phyloP scores from a whole-genome alignment of 495 filamentous ascomycete species.

The Neurospora tetraspora region DNA sequence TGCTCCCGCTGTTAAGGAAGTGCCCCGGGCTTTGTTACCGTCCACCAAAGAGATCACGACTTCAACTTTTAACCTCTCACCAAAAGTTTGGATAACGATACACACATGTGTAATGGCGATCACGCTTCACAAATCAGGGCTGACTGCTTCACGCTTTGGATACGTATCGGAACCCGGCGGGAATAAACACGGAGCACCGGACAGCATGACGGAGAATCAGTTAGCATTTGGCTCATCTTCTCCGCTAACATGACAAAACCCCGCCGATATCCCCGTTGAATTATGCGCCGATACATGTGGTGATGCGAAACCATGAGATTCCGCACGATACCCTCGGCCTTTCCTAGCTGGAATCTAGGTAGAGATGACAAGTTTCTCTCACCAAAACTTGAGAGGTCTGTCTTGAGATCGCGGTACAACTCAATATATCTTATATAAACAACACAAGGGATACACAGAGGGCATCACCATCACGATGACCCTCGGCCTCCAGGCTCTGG shows the following conservation, averaged over 20 bases:
- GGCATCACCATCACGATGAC: neutral
- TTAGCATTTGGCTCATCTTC: neutral
- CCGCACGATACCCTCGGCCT: neutral
- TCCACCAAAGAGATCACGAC: neutral
- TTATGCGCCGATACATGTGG: neutral
- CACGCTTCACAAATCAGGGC: neutral
- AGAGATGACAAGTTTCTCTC: neutral
- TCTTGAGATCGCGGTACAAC: neutral
- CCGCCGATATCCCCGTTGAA: neutral
- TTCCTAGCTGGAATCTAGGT: neutral
- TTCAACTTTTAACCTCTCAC: neutral
- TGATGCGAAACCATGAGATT: neutral
- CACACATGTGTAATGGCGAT: neutral
- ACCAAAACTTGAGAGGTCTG: neutral
- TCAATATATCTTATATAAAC: neutral
- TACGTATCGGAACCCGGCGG: neutral
- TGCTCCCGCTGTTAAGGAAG: neutral
- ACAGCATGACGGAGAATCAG: neutral
- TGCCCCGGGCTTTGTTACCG: neutral
- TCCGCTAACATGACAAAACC: neutral
- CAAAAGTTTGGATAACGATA: neutral
- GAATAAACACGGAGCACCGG: neutral
- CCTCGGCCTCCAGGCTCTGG: neutral
- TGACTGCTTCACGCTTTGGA: neutral
- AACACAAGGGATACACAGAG: neutral